A percentile compares a stretch with the other conserved stretches of the same genome.
These are phyloP conservation scores for Ceratobasidium sp. DNA, from an alignment of 1,284 basidiomycete species.

Conservation along the genomic window DNA sequence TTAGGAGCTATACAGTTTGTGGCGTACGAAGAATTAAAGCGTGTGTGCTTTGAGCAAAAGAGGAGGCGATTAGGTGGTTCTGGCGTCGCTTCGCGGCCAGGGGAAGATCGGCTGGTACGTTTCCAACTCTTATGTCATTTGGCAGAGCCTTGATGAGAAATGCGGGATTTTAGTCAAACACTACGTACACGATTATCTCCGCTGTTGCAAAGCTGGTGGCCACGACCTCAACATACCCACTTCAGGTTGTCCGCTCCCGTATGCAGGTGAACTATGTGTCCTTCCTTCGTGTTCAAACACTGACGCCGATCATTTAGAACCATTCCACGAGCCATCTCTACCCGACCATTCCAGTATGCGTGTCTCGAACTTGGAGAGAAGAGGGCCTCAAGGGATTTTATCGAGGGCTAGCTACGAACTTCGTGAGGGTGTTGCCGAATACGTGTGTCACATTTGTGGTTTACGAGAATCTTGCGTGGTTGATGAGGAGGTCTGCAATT, in stretches of 20 bases:
- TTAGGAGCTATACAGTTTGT: slow-evolving; percentile 86
- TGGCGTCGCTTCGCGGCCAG: slow-evolving; percentile 70
- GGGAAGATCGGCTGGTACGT: slow-evolving; percentile 84
- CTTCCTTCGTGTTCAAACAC: background rate
- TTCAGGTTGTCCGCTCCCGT: slow-evolving; percentile 94
- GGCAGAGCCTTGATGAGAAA: background rate
- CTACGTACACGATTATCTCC: slow-evolving; percentile 91
- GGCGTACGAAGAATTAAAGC: slow-evolving; percentile 95
- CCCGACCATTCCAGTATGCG: slow-evolving; percentile 81
- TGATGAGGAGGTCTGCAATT: slow-evolving; percentile 57
- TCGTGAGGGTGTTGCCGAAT: slow-evolving; percentile 94
- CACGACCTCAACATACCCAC: slow-evolving; percentile 90
- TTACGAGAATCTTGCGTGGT: slow-evolving; percentile 93
- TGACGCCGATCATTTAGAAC: slow-evolving; percentile 54
- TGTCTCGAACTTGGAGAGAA: slow-evolving; percentile 77
- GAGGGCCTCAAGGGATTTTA: slow-evolving; percentile 92
- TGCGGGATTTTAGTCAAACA: slow-evolving; percentile 71
- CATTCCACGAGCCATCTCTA: slow-evolving; percentile 69
- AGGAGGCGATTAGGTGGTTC: slow-evolving; percentile 61
- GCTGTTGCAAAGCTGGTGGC: slow-evolving; percentile 89
- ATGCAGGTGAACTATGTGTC: slow-evolving; percentile 80
- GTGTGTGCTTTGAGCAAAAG: slow-evolving; percentile 83
- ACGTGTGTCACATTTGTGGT: slow-evolving; percentile 99
- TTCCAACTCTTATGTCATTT: background rate
- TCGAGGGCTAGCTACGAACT: slow-evolving; percentile 93